Evolutionary conservation across 2,329 filamentous ascomycete genomes (phyloP), one percentile per base, ranked within the genome.

Genomic region (Pestalotiopsis fici): DNA sequence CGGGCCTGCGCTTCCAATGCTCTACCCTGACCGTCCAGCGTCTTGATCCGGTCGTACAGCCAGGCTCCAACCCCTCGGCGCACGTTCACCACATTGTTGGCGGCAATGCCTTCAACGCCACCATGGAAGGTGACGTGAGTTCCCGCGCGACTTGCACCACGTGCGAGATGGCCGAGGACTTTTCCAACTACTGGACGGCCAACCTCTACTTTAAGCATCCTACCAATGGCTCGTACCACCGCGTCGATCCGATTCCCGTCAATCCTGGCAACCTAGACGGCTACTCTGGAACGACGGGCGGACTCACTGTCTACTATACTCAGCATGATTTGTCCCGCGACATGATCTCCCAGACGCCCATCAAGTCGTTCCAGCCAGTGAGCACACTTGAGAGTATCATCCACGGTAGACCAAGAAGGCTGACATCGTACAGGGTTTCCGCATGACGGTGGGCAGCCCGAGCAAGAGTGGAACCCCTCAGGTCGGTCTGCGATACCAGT

Each of bases 71-170:
- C 3, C 75, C 74, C 2, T 76, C 73, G 1, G 69, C 74, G 31
- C 75, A 76, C 67, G 70, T 76, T 35, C 75, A 77, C 70, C 75
- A 77, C 65, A 76, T 77, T 56, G 74, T 76, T 18, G 75, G 75
- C 56, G 75, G 75, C 7, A 80, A 84, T 71, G 81, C 82, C 2
- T 85, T 85, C 77, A 83, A 83, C 66, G 75, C 78, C 1, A 78
- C 82, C 3, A 84, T 85, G 83, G 73, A 76, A 18, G 75, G 78
- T 65, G 78, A 80, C 69, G 74, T 80, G 2, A 69, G 72, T 4
- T 65, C 64, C 65, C 66, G 78, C 39, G 86, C 86, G 9, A 83
- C 80, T 11, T 84, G 82, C 76, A 82, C 80, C 1, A 80, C 69
- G 15, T 81, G 80, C 70, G 75, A 78, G 65, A 79, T 81, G 69